Percentiles rank a stretch among this genome's conserved stretches.
phyloP scores from a whole-genome alignment of 495 filamentous ascomycete genomes.

The Tuber borchii region DNA sequence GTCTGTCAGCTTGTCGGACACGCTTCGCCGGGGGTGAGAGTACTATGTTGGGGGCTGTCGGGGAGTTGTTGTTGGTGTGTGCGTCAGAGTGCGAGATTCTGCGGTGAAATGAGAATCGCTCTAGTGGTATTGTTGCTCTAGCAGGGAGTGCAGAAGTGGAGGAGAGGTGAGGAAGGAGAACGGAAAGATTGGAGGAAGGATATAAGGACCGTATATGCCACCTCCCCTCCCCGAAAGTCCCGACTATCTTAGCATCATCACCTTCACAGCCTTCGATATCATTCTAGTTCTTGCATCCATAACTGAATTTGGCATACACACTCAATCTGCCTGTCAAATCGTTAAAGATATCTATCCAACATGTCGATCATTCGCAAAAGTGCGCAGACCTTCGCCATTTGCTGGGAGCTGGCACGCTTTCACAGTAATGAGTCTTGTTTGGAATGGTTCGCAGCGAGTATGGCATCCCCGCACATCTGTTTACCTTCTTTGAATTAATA shows the following conservation, averaged over 20 bases:
- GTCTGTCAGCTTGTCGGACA: not conserved
- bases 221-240: not conserved
- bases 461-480: not conserved
- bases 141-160: not conserved
- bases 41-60: not conserved
- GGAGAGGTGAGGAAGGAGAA: not conserved
- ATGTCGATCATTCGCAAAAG: not conserved
- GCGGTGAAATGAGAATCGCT: not conserved
- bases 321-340: not conserved
- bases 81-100: not conserved
- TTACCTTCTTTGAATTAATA: not conserved
- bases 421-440: constrained; percentile 19
- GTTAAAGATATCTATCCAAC: not conserved
- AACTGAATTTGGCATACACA: not conserved
- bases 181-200: not conserved
- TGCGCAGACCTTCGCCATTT: constrained; percentile 1
- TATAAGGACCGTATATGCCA: not conserved
- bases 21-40: not conserved
- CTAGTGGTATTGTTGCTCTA: not conserved
- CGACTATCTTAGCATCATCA: not conserved
- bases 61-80: not conserved
- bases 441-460: constrained; percentile 16
- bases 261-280: not conserved
- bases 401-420: constrained; percentile 21
- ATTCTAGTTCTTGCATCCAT: not conserved